phyloP scores from a whole-genome alignment of 371 early-diverging fungal species.

The Massospora cicadina region DNA sequence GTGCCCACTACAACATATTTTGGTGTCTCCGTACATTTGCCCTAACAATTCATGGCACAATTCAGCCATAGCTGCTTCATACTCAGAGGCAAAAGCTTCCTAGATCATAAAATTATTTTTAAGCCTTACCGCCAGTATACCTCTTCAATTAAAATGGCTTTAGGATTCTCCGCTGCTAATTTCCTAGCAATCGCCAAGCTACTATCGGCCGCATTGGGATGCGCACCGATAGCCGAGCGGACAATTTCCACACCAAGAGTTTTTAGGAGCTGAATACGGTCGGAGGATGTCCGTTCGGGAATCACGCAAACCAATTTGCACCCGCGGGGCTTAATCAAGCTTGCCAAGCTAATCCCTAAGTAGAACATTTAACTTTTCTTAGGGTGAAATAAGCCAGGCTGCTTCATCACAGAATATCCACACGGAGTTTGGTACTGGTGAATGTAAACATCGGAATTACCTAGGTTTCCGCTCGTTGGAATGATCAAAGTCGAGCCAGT shows the following conservation, averaged over 20 bases:
- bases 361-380: not conserved
- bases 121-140: constrained; percentile 15
- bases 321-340: constrained; percentile 20
- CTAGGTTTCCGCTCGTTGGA: constrained; percentile 55
- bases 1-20: not conserved
- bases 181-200: constrained; percentile 41
- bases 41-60: not conserved
- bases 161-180: constrained; percentile 29
- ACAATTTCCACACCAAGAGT: constrained; percentile 58
- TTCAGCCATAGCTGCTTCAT: not conserved
- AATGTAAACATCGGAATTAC: too few species aligned
- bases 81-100: not conserved
- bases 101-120: not conserved
- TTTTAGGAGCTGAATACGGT: constrained; percentile 51
- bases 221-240: constrained; percentile 42
- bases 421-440: too few species aligned
- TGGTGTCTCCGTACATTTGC: not conserved
- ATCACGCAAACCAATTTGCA: constrained; percentile 40
- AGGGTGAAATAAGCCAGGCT: too few species aligned
- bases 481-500: constrained; percentile 34
- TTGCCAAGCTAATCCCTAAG: not conserved
- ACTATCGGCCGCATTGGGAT: constrained; percentile 51
- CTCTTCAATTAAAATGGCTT: constrained; percentile 50
- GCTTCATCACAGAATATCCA: too few species aligned
- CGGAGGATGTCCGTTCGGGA: constrained; percentile 46